Evolutionary conservation across 139 green algal genomes (phyloP), one percentile per base, ranked within the genome.

Genomic region (Micractinium conductrix): DNA sequence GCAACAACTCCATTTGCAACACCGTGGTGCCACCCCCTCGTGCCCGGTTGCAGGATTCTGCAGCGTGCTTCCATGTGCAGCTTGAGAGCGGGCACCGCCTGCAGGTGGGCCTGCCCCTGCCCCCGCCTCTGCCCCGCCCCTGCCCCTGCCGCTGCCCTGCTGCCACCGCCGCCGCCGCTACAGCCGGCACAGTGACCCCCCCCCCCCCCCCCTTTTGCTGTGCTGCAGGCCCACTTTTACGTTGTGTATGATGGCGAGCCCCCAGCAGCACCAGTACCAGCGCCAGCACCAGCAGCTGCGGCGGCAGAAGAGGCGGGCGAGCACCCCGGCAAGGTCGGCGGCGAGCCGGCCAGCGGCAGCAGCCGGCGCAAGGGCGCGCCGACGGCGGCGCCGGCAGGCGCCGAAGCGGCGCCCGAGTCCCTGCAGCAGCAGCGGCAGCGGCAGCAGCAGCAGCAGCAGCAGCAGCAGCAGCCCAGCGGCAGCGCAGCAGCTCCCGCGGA

Each of bases 51-150:
- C 72, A 84, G 55, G 89, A 94, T 26, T 86, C 83, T 14, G 83
- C 42, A 1, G 80, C 93, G 30, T 81, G 45, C 50, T 94, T 89
- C 85, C 75, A 90, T 17, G 30, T 95, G n/a, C 69, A 83, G 45
- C 82, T 95, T 12, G 43, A 58, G 22, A 89, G 90, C n/a, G 82
- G 84, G 26, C 42, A 85, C 26, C 62, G 80, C 26, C n/a, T n/a
- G n/a, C n/a, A n/a, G n/a, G n/a, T n/a, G n/a, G n/a, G n/a, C n/a
- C n/a, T n/a, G n/a, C n/a, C n/a, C n/a, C n/a, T n/a, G n/a, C n/a
- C n/a, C n/a, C n/a, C n/a, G n/a, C n/a, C n/a, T n/a, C n/a, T n/a
- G n/a, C n/a, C n/a, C n/a, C n/a, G n/a, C n/a, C n/a, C n/a, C n/a
- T n/a, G n/a, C n/a, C n/a, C n/a, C n/a, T n/a, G n/a, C n/a, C n/a